A percentile compares a stretch with the other conserved stretches of the same genome.
Conservation (phyloP, 116 monocot genomes). For the Cymodocea nodosa region DNA sequence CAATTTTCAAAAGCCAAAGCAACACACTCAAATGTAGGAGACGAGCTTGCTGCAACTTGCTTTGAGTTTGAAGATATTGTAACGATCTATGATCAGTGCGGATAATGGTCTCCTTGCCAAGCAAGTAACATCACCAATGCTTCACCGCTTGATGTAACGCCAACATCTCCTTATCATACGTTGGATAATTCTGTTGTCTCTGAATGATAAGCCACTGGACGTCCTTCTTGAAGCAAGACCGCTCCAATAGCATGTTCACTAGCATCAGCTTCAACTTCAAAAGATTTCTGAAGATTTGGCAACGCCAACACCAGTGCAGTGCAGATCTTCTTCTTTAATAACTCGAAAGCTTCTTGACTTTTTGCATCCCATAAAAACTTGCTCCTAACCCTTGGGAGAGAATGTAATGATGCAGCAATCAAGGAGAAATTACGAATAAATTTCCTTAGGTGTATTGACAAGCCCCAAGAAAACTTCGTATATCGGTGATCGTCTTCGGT, state of each 20-base stretch:
- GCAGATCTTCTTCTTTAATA: not conserved
- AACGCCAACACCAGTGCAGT: not conserved
- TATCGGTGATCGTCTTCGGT: not conserved
- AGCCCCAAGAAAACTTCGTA: not conserved
- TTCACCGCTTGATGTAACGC: too few relatives aligned
- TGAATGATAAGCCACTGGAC: not conserved
- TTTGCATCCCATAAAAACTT: not conserved
- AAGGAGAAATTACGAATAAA: slow-evolving; percentile 1
- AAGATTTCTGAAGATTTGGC: not conserved
- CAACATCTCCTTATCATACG: too few relatives aligned
- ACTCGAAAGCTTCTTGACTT: not conserved
- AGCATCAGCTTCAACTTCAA: slow-evolving; percentile 10
- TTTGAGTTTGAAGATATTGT: too few relatives aligned
- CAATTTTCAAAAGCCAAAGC: too few relatives aligned
- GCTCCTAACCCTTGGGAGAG: not conserved
- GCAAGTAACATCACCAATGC: too few relatives aligned
- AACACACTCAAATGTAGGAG: too few relatives aligned
- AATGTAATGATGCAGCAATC: not conserved
- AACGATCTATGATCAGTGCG: too few relatives aligned
- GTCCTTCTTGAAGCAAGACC: slow-evolving; percentile 4
- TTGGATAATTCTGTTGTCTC: too few relatives aligned
- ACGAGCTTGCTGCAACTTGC: too few relatives aligned
- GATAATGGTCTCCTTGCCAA: too few relatives aligned
- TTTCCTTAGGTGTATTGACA: slow-evolving; percentile 6
- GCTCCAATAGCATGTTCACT: not conserved